Base-by-base conservation (phyloP, 140 eudicot species). In the Cichorium intybus region DNA sequence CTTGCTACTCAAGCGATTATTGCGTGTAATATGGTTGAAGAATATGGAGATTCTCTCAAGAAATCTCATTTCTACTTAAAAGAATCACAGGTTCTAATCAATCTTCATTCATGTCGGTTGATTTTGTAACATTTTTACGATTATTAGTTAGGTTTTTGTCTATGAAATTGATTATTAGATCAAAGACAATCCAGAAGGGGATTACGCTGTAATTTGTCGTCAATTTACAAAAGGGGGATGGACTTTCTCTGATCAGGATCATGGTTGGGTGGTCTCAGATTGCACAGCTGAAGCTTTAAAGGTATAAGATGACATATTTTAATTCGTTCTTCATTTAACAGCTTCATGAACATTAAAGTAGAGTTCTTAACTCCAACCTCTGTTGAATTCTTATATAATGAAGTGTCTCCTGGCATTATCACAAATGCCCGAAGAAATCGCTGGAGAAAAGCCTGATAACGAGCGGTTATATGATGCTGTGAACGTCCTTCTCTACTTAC, bases 161-260 rank as follows among this genome's bases (percentile, higher is more conserved):
- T n/a, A n/a, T n/a, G n/a, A n/a, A n/a, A n/a, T n/a, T n/a, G 47
- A 72, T 83, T n/a, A n/a, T n/a, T n/a, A n/a, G n/a, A n/a, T n/a
- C n/a, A n/a, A n/a, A n/a, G n/a, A n/a, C n/a, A n/a, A n/a, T n/a
- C n/a, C n/a, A n/a, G n/a, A n/a, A n/a, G n/a, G n/a, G n/a, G n/a
- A n/a, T n/a, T n/a, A n/a, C n/a, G n/a, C n/a, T n/a, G n/a, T n/a
- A n/a, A n/a, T n/a, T n/a, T n/a, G n/a, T n/a, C n/a, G n/a, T n/a
- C n/a, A n/a, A n/a, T n/a, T n/a, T n/a, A n/a, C n/a, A n/a, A n/a
- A n/a, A n/a, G n/a, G n/a, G n/a, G n/a, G 68, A 5, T 75, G 80
- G 80, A 75, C 80, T 20, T 75, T 75, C 53, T 75, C 80, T 4
- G 80, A 75, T 47, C 81, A 76, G 56, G 81, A 76, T 76, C 77